Percentiles rank a stretch among this genome's conserved stretches.
phyloP scores from a whole-genome alignment of 2,329 filamentous ascomycete genomes.

The Fusarium praegraminearum region DNA sequence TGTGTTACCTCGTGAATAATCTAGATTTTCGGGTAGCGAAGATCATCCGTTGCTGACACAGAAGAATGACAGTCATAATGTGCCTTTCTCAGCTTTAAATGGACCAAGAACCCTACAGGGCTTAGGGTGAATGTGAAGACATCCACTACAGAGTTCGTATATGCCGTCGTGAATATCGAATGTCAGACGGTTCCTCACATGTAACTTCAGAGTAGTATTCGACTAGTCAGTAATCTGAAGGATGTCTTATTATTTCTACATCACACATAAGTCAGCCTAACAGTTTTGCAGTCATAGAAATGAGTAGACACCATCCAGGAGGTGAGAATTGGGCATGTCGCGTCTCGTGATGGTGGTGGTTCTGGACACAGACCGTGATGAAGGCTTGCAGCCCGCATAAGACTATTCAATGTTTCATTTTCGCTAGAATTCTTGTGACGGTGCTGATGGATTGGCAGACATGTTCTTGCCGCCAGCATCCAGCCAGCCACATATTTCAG shows the following conservation, averaged over 20 bases:
- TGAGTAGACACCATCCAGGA: no score
- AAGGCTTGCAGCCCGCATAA: background rate
- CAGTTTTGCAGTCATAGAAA: no score
- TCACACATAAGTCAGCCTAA: rapidly evolving
- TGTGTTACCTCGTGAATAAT: background rate
- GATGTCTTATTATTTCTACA: no score
- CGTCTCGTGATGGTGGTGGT: background rate
- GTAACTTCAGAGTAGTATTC: no score
- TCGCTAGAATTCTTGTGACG: background rate
- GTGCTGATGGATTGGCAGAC: background rate
- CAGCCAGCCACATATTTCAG: background rate
- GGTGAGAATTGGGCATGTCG: no score
- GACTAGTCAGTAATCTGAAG: no score
- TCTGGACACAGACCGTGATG: background rate
- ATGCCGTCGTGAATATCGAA: no score
- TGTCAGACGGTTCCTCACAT: no score
- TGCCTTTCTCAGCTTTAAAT: background rate
- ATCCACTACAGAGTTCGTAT: background rate
- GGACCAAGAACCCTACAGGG: no score
- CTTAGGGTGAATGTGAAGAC: background rate
- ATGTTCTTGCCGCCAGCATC: no score
- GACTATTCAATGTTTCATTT: background rate
- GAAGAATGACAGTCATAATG: background rate
- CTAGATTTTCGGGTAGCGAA: background rate
- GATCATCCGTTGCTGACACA: background rate